Evolutionary conservation across 164 flowering plant genomes (phyloP).

Genomic region (Vitis vinifera): ASM3070453v1 NC_081813.1:4248001-4248500

Average conservation of each 20-base stretch:
- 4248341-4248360: conserved; percentile 52
- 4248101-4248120: conserved; percentile 54
- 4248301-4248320: conserved; percentile 27
- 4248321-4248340: conserved; percentile 16
- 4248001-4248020: conserved; percentile 89
- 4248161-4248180: conserved; percentile 45
- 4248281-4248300: conserved; percentile 47
- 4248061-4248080: conserved; percentile 29
- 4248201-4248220: conserved; percentile 40
- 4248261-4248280: conserved; percentile 30
- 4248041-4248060: conserved; percentile 56
- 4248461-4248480: conserved; percentile 43
- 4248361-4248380: conserved; percentile 48
- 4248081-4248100: conserved; percentile 45
- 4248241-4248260: conserved; percentile 28
- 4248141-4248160: conserved; percentile 41
- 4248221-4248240: conserved; percentile 43
- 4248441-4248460: conserved; percentile 47
- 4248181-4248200: conserved; percentile 34
- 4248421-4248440: conserved; percentile 49
- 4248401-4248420: conserved; percentile 29
- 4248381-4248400: conserved; percentile 47
- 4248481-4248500: conserved; percentile 52
- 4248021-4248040: conserved; percentile 77
- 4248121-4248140: conserved; percentile 25